These are phyloP conservation scores for Chlorella sp. DNA, from an alignment of 139 green algal species.

Conservation along the genomic window DNA sequence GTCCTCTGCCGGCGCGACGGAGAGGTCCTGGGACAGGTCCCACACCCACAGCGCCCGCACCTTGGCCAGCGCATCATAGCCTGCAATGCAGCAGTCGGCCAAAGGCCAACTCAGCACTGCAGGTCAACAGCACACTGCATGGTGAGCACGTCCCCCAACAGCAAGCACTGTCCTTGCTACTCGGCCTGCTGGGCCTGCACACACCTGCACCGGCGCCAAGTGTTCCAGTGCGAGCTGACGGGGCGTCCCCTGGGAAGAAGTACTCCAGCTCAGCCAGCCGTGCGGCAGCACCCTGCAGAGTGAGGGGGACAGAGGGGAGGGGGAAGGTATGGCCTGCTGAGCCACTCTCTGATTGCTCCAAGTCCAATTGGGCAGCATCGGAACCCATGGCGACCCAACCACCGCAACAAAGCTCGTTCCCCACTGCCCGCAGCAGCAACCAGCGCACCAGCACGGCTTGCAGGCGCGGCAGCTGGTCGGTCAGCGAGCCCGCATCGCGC, in stretches of 20 bases:
- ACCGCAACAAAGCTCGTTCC: background rate
- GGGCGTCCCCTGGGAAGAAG: background rate
- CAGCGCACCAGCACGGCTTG: constrained; percentile 28
- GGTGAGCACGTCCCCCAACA: too few relatives aligned
- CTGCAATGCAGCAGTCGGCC: background rate
- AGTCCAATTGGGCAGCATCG: too few relatives aligned
- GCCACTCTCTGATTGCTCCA: too few relatives aligned
- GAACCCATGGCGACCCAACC: too few relatives aligned
- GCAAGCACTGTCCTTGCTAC: too few relatives aligned
- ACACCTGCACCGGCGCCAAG: background rate
- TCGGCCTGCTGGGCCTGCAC: too few relatives aligned
- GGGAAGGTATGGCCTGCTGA: background rate
- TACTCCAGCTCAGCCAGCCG: constrained; percentile 38
- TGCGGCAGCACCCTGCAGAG: background rate
- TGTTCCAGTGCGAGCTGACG: background rate
- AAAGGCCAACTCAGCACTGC: too few relatives aligned
- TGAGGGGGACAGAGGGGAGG: too few relatives aligned
- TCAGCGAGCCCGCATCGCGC: background rate
- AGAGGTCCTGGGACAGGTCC: constrained; percentile 35
- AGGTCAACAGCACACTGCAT: background rate
- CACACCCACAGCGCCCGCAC: constrained; percentile 33
- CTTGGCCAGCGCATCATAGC: constrained; percentile 17
- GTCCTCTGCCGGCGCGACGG: background rate
- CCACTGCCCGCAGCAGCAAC: background rate
- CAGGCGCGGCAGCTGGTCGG: constrained; percentile 30